These are phyloP conservation scores for Penicillium sp. DNA, from an alignment of 2,329 filamentous ascomycete genomes.

Conservation along the genomic window DNA sequence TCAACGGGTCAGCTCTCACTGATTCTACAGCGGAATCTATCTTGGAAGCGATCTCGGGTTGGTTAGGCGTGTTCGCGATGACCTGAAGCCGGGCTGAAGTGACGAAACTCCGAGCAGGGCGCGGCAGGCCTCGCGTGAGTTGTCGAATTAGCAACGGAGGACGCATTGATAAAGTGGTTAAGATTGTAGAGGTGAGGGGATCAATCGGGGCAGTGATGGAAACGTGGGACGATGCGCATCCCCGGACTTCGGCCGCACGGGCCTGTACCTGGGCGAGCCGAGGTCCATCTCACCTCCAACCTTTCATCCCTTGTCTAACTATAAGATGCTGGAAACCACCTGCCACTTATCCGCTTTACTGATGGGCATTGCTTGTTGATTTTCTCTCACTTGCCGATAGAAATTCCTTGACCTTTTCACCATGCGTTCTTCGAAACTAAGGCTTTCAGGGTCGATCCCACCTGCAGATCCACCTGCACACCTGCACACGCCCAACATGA, in stretches of 20 bases:
- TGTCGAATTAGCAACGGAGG: conserved; percentile 5
- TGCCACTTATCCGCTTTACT: no score
- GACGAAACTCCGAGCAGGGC: conserved; percentile 12
- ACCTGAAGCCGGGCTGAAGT: conserved; percentile 1
- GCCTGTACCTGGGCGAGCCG: not conserved
- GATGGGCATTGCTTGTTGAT: no score
- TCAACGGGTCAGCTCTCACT: not conserved
- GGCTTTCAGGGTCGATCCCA: not conserved
- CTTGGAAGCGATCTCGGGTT: not conserved
- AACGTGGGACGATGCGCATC: conserved; percentile 7
- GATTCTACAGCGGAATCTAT: not conserved
- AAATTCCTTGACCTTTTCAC: not conserved
- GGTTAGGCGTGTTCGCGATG: not conserved
- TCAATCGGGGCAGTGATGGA: not conserved
- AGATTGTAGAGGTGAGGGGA: not conserved
- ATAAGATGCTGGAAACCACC: no score
- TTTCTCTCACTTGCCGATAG: no score
- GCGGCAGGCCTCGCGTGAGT: conserved; percentile 5
- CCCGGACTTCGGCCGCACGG: conserved; percentile 3
- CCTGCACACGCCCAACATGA: not conserved
- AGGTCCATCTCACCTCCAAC: not conserved
- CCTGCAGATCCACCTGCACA: not conserved
- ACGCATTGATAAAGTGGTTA: not conserved
- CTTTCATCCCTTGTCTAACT: not conserved
- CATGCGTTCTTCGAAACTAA: not conserved